A percentile compares a stretch with the other conserved stretches of the same genome.
Evolutionary conservation across 352 stramenopile genomes (phyloP).

Genomic region (Phytophthora niederhauseri): DNA sequence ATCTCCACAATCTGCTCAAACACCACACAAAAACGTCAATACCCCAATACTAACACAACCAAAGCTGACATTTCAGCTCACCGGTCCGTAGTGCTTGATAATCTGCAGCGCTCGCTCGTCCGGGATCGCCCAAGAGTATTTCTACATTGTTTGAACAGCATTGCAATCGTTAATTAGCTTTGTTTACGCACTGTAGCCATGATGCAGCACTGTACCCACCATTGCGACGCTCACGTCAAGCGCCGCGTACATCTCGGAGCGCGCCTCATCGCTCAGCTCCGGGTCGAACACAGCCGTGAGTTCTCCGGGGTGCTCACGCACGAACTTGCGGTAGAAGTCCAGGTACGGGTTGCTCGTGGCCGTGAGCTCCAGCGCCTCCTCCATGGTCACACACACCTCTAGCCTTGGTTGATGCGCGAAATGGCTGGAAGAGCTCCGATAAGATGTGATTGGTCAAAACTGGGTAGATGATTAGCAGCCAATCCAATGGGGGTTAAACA

Average conservation of each 20-base stretch:
- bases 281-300: conserved; percentile 79
- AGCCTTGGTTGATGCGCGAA: background rate
- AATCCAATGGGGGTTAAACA: conserved; percentile 20
- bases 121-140: conserved; percentile 94
- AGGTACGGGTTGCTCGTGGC: conserved; percentile 82
- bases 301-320: conserved; percentile 56
- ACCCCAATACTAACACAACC: background rate
- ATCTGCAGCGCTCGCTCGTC: conserved; percentile 88
- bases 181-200: background rate
- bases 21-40: conserved; percentile 17
- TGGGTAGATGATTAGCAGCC: conserved; percentile 19
- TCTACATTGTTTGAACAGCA: conserved; percentile 41
- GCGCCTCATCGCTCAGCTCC: conserved; percentile 65
- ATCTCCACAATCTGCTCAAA: conserved; percentile 87
- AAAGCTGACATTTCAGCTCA: conserved; percentile 21
- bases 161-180: background rate
- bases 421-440: conserved; percentile 17
- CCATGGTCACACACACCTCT: conserved; percentile 21
- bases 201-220: conserved; percentile 35
- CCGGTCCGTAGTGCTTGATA: conserved; percentile 91
- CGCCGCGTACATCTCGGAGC: conserved; percentile 69
- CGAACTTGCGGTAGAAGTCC: conserved; percentile 78
- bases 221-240: conserved; percentile 84
- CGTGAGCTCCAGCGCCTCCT: conserved; percentile 49
- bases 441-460: conserved; percentile 30